Evolutionary conservation across 768 basidiomycete species (phyloP), one percentile per base, ranked within the genome.

Genomic region (Boletellus ananas): DNA sequence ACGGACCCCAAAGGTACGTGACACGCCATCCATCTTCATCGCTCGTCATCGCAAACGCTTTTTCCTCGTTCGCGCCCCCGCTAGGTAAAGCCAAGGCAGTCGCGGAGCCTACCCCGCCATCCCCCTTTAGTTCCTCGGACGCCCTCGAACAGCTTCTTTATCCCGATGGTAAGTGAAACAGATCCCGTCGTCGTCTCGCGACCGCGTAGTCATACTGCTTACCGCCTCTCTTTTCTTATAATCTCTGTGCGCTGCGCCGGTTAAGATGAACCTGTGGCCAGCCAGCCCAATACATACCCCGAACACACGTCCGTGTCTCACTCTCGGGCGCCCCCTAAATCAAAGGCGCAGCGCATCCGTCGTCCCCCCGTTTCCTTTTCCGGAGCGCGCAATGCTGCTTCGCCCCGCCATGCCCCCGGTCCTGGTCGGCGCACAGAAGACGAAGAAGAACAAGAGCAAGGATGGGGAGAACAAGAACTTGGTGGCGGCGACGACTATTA

Each of bases 251-350:
- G 6, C 8, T 38, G 13, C 35, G 17, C 20, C 14, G 29, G 11
- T 25, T 38, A 59, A 29, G 57, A 57, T 17, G 51, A 57, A 42
- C 51, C 38, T 6, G 52, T 6, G 12, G 40, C 41, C 3, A 46
- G 39, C 16, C 49, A 49, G 6, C 41, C 52, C 31, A 23, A 40
- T 3, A 1, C 35, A 20, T 35, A 35, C 18, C 34, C 20, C 13
- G 20, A 38, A 21, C 23, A 18, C n/a, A 21, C 5, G 21, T 13
- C 29, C 8, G 16, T 9, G 17, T 10, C 21, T 6, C 38, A 29
- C 6, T 18, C 14, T 1, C 42, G 13, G 2, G 43, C 12, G 6
- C 43, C 20, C 18, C 18, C 18, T 17, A 9, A 20, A 17, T 4
- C 37, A 11, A 20, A 12, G 9, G 18, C 37, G 16, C 12, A 27